These are phyloP conservation scores for Byssochlamys sp. DNA, from an alignment of 2,329 filamentous ascomycete genomes.

Conservation along the genomic window DNA sequence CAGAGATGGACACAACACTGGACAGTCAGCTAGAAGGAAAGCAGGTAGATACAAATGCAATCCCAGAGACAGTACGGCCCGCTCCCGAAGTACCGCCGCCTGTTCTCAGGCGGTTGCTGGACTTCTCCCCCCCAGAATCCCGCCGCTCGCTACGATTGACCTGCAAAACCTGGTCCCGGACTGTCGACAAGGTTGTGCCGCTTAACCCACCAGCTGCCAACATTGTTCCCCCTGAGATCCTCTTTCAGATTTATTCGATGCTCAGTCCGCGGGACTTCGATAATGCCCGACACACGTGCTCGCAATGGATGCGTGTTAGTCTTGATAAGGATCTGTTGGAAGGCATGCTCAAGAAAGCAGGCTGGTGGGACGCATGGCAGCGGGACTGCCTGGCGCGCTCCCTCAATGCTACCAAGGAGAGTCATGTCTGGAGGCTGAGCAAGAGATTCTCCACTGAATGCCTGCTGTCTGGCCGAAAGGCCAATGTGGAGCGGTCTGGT, in stretches of 20 bases:
- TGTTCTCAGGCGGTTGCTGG: background rate
- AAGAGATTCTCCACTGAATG: constrained; percentile 42
- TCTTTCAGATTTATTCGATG: constrained; percentile 39
- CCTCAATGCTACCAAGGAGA: constrained; percentile 29
- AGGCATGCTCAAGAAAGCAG: constrained; percentile 47
- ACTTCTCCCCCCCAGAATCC: background rate
- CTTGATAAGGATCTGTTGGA: constrained; percentile 44
- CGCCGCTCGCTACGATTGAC: constrained; percentile 26
- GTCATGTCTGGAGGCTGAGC: constrained; percentile 33
- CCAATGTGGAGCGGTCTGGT: constrained; percentile 18
- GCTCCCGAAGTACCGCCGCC: constrained; percentile 3
- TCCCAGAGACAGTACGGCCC: background rate
- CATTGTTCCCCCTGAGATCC: constrained; percentile 38
- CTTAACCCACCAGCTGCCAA: constrained; percentile 22
- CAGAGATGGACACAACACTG: background rate
- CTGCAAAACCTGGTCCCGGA: constrained; percentile 25
- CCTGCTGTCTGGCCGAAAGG: constrained; percentile 30
- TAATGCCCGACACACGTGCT: constrained; percentile 51
- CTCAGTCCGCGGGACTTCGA: constrained; percentile 47
- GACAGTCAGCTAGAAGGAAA: background rate
- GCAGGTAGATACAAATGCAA: no score
- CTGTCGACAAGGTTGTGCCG: constrained; percentile 15
- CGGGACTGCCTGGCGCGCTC: constrained; percentile 18
- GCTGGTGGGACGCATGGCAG: constrained; percentile 42
- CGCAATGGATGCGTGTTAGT: constrained; percentile 50